Evolutionary conservation across 306 rosid genomes (phyloP), one percentile per base, ranked within the genome.

Genomic region (Medicago truncatula): DNA sequence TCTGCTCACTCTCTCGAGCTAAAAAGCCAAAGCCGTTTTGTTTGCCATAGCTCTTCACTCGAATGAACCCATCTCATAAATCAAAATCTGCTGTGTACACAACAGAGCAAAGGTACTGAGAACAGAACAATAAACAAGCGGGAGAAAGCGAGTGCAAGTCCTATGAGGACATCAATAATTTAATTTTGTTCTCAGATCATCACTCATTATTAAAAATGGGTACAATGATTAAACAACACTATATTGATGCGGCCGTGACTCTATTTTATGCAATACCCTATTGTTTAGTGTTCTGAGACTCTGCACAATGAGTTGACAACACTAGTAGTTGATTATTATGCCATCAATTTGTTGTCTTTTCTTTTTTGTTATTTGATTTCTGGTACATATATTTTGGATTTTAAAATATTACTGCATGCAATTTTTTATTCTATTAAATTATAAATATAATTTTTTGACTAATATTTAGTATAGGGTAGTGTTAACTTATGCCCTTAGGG

Each of bases 81-180:
- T 61, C 40, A 39, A 65, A 64, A 64, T 39, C 47, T 64, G n/a
- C 8, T n/a, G 47, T 36, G 69, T 38, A 39, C 70, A 38, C 49
- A 16, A 63, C 25, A 38, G 15, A 36, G 25, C 14, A 16, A 63
- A 63, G 25, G 64, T 58, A 12, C 64, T 12, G 17, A 62, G 47
- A 62, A n/a, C 47, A 36, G 15, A 9, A n/a, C 4, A 28, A 28
- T 28, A 62, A 9, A n/a, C 31, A 65, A 39, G 50, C 2, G 49
- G 49, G 31, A 65, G 50, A 65, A 49, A 65, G 49, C n/a, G 4
- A 11, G 68, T 9, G 49, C 70, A 64, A 36, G 70, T 17, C 70
- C 15, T 39, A 39, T 18, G 25, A 65, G n/a, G 9, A 7, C 52
- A 39, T 65, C 10, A 6, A 20, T 17, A 38, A 5, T 65, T 65